These are phyloP conservation scores for Marchantia polymorpha DNA, from an alignment of 225 moss, liverwort and hornwort species.

Conservation along the genomic window DNA sequence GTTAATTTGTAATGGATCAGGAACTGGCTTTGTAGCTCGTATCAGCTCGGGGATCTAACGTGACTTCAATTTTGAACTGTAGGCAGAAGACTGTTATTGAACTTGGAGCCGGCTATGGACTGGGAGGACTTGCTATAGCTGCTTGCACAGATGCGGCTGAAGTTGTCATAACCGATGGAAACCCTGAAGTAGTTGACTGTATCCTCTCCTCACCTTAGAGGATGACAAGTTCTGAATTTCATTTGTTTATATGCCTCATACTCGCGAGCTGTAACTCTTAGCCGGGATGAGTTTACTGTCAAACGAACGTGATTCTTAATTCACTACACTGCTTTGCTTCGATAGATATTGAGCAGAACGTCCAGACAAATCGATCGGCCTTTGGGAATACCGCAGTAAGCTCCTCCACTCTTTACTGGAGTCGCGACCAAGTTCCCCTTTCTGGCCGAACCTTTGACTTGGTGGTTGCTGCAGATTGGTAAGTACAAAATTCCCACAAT, in stretches of 20 bases:
- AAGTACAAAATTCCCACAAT: neutral
- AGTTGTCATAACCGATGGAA: slow-evolving; percentile 82
- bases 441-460: slow-evolving; percentile 60
- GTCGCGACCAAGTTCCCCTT: slow-evolving; percentile 53
- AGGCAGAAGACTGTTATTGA: slow-evolving; percentile 73
- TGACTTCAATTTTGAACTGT: slow-evolving; percentile 14
- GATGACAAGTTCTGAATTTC: neutral
- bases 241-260: neutral
- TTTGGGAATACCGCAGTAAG: slow-evolving; percentile 63
- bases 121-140: slow-evolving; percentile 86
- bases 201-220: slow-evolving; percentile 13
- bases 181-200: slow-evolving; percentile 82
- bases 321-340: neutral
- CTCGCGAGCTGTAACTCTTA: neutral
- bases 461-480: slow-evolving; percentile 88
- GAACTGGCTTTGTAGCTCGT: neutral
- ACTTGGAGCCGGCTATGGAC: slow-evolving; percentile 77
- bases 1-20: neutral
- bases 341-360: slow-evolving; percentile 58
- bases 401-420: slow-evolving; percentile 68
- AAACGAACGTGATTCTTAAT: slow-evolving; percentile 5
- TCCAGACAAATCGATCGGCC: slow-evolving; percentile 41
- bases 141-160: slow-evolving; percentile 70
- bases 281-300: neutral
- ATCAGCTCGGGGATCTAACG: too few species aligned